These are phyloP conservation scores for Stereocaulon alpinum DNA, from an alignment of 495 filamentous ascomycete genomes.

Conservation along the genomic window DNA sequence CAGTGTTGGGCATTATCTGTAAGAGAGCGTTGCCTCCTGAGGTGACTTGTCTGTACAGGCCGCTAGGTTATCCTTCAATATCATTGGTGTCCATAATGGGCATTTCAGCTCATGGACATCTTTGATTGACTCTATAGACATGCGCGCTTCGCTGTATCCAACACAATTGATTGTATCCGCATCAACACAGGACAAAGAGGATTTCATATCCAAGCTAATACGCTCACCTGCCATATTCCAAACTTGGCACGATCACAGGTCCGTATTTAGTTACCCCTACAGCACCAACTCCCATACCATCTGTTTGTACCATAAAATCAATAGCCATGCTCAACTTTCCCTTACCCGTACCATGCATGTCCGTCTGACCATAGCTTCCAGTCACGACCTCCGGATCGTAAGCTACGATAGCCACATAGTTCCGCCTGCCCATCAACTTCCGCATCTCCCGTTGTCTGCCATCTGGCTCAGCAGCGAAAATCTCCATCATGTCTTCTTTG, in stretches of 20 bases:
- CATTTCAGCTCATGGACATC: too few species aligned
- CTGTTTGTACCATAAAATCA: slow-evolving; percentile 95
- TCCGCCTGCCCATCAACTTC: slow-evolving; percentile 82
- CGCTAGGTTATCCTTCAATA: too few species aligned
- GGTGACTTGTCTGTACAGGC: too few species aligned
- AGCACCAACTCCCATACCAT: slow-evolving; percentile 47
- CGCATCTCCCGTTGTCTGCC: slow-evolving; percentile 70
- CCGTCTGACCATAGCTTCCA: slow-evolving; percentile 39
- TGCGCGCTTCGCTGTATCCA: slow-evolving; percentile 9
- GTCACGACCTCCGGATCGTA: slow-evolving; percentile 77
- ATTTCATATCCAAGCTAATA: background rate
- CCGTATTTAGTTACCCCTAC: slow-evolving; percentile 86
- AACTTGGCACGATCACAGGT: slow-evolving; percentile 84
- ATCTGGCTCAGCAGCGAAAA: slow-evolving; percentile 84
- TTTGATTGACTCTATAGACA: background rate
- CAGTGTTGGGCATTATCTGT: too few species aligned
- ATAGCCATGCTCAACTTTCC: slow-evolving; percentile 81
- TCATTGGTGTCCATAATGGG: too few species aligned
- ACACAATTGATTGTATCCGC: background rate
- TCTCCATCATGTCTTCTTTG: slow-evolving; percentile 99
- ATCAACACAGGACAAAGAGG: background rate
- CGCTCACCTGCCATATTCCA: slow-evolving; percentile 64
- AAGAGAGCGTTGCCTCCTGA: too few species aligned
- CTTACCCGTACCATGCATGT: slow-evolving; percentile 34
- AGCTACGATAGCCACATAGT: slow-evolving; percentile 88